Evolutionary conservation across 495 filamentous ascomycete genomes (phyloP), one percentile per base, ranked within the genome.

Genomic region (Lophium mytilinum): DNA sequence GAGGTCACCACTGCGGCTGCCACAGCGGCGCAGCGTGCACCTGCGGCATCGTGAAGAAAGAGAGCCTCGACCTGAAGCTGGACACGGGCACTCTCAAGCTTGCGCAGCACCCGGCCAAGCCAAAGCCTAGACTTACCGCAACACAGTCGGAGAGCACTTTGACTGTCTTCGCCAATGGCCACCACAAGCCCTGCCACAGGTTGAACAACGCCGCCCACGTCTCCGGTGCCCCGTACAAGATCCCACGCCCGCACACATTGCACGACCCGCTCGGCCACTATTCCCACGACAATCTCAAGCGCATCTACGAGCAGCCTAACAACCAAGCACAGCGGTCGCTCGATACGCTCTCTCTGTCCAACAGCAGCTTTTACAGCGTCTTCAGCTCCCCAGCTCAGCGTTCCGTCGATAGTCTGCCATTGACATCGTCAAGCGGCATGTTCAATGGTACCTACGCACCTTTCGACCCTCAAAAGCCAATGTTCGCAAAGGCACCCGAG

Each of bases 181-280:
- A 96, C 71, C 91, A 95, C 77, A 92, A 92, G 73, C 91, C 92
- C 8, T 82, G 85, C 33, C 88, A 94, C 71, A 90, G 90, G 72
- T 86, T 92, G 69, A 85, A 93, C 72, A 86, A 89, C 70, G 80
- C 85, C 58, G 87, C 88, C 58, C 89, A 94, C 68, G 86, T 89
- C 69, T 86, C 79, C 65, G 88, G 89, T 52, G 67, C 82, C 56
- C 90, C 90, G 14, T 96, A 95, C 72, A 85, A 85, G 66, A 82
- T 91, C 53, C 83, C 80, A 53, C 82, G 88, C 48, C 82, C 79
- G 53, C 83, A 88, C 72, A 83, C 84, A 47, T 79, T 88, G 65
- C 83, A 86, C 71, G 78, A 77, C 63, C 33, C 46, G 15, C 60
- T 65, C 34, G 53, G 53, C 12, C 24, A 50, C 14, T 55, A 40